Evolutionary conservation across 805 yeast genomes (phyloP).

Genomic region (Barnettozyma californica): DNA sequence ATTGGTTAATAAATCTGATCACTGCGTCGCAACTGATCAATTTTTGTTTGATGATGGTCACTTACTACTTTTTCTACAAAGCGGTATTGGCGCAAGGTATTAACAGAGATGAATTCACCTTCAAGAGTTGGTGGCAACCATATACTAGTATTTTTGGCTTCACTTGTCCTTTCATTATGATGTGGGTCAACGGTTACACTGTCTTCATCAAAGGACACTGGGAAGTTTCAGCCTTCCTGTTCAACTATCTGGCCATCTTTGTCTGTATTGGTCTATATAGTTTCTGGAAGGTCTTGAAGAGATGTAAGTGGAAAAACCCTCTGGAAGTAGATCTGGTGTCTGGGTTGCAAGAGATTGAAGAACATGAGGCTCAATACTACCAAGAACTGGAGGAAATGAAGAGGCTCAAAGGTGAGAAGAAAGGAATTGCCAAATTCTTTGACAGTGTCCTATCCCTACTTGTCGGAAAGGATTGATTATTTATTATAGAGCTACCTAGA

Average conservation of each 20-base stretch:
- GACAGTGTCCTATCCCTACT: constrained; percentile 13
- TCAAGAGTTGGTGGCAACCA: constrained; percentile 56
- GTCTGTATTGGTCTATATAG: constrained; percentile 42
- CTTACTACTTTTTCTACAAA: constrained; percentile 57
- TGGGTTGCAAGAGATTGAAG: constrained; percentile 54
- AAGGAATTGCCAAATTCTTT: constrained; percentile 15
- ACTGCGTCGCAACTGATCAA: constrained; percentile 66
- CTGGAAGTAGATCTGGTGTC: constrained; percentile 47
- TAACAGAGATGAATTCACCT: constrained; percentile 41
- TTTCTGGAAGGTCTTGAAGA: constrained; percentile 47
- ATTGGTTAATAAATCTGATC: constrained; percentile 68
- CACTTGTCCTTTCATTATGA: constrained; percentile 42
- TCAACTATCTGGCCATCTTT: constrained; percentile 69
- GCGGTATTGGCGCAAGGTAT: constrained; percentile 52
- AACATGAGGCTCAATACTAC: constrained; percentile 38
- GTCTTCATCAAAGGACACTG: constrained; percentile 66
- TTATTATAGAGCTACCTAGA: not conserved
- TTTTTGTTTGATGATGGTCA: constrained; percentile 50
- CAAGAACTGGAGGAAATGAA: constrained; percentile 17
- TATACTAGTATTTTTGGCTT: constrained; percentile 48
- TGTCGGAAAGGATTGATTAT: constrained; percentile 20
- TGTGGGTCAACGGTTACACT: constrained; percentile 60
- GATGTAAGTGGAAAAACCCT: constrained; percentile 41
- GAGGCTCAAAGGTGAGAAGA: constrained; percentile 16
- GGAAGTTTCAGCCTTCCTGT: constrained; percentile 57